Conservation (phyloP, 345 rosid species). For the Microcos paniculata region DNA sequence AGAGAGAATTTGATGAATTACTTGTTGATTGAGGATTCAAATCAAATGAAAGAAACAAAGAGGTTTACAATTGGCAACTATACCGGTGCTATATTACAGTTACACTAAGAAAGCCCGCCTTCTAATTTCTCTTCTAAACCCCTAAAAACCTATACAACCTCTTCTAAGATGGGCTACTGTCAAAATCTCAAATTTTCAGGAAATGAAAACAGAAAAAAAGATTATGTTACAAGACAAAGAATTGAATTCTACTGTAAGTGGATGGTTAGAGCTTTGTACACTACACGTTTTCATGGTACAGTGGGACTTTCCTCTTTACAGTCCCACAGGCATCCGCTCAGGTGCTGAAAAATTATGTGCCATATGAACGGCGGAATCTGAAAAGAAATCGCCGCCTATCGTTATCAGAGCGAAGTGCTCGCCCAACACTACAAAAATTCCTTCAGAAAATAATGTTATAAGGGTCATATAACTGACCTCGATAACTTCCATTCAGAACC, state of each 20-base stretch:
- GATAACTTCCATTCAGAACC: slow-evolving; percentile 3
- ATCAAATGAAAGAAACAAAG: slow-evolving; percentile 7
- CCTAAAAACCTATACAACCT: slow-evolving; percentile 50
- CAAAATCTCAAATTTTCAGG: slow-evolving; percentile 27
- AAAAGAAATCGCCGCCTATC: slow-evolving; percentile 12
- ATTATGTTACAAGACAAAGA: slow-evolving; percentile 49
- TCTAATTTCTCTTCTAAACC: slow-evolving; percentile 36
- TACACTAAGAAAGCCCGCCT: slow-evolving; percentile 33
- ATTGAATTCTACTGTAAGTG: slow-evolving; percentile 43
- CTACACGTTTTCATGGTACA: slow-evolving; percentile 38
- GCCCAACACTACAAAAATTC: slow-evolving; percentile 23
- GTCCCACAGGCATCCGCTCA: slow-evolving; percentile 30
- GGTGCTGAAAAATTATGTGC: slow-evolving; percentile 30
- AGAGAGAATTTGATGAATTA: background rate
- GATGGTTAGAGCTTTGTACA: slow-evolving; percentile 55
- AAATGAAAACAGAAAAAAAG: background rate
- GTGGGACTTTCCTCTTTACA: slow-evolving; percentile 26
- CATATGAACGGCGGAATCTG: slow-evolving; percentile 28
- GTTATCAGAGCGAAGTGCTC: background rate
- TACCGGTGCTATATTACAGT: slow-evolving; percentile 32
- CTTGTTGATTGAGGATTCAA: slow-evolving; percentile 8
- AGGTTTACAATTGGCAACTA: slow-evolving; percentile 21
- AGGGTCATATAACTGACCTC: slow-evolving; percentile 17
- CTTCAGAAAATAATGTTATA: slow-evolving; percentile 9
- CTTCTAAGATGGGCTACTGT: slow-evolving; percentile 27